Evolutionary conservation across 2,329 filamentous ascomycete genomes (phyloP).

Genomic region (Pseudogymnoascus sp.): DNA sequence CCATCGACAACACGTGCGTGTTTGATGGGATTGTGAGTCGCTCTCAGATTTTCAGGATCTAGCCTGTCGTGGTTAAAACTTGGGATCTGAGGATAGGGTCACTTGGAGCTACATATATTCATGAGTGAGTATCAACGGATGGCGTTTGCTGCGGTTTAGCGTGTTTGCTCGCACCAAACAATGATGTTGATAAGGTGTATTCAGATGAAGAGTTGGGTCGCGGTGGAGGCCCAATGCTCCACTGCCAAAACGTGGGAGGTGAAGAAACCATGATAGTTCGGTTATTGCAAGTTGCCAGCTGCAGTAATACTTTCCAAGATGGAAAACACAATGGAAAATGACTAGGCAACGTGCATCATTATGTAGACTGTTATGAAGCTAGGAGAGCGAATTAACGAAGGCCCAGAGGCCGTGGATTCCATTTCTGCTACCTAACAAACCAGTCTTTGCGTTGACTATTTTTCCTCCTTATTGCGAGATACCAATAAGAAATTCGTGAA

Average conservation of each 20-base stretch:
- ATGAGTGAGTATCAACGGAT: neutral
- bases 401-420: neutral
- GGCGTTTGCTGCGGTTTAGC: neutral
- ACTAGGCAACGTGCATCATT: neutral
- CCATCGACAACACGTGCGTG: constrained; percentile 64
- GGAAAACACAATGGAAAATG: neutral
- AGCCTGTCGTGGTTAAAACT: neutral
- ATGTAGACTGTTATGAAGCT: neutral
- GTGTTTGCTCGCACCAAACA: neutral
- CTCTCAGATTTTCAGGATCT: neutral
- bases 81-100: neutral
- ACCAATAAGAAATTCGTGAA: neutral
- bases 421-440: neutral
- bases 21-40: constrained; percentile 49
- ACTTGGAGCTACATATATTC: neutral
- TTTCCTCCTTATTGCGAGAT: neutral
- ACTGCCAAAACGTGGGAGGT: neutral
- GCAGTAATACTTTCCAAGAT: neutral
- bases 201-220: neutral
- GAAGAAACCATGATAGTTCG: neutral
- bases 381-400: neutral
- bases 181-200: neutral
- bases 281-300: neutral
- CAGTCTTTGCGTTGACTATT: neutral
- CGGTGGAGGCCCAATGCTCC: neutral